Evolutionary conservation across 345 rosid genomes (phyloP).

Genomic region (Capsella bursapastoris): DNA sequence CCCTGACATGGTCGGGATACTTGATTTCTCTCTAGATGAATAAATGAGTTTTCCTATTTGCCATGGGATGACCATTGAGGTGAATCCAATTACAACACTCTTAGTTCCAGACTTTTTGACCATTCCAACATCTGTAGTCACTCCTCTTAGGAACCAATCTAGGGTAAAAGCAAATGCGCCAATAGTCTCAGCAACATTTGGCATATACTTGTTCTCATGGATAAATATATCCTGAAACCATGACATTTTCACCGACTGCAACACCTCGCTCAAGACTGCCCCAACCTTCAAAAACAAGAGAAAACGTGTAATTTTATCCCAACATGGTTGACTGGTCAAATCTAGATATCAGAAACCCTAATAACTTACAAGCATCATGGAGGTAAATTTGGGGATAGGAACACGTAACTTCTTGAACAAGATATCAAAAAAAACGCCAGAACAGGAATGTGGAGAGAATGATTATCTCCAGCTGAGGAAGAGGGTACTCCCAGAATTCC

Average conservation of each 20-base stretch:
- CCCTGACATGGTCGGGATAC: background rate
- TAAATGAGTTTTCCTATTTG: conserved; percentile 19
- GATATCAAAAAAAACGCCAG: conserved; percentile 43
- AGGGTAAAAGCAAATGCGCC: conserved; percentile 49
- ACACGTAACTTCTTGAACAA: conserved; percentile 39
- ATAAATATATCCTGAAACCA: conserved; percentile 17
- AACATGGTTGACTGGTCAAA: background rate
- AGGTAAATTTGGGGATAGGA: conserved; percentile 41
- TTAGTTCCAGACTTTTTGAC: conserved; percentile 27
- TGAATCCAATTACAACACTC: conserved; percentile 34
- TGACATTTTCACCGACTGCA: background rate
- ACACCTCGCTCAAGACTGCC: conserved; percentile 7
- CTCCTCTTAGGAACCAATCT: conserved; percentile 55
- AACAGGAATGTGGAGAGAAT: conserved; percentile 25
- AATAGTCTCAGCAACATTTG: conserved; percentile 39
- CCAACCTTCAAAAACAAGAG: conserved; percentile 39
- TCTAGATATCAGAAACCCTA: background rate
- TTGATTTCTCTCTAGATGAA: conserved; percentile 29
- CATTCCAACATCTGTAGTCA: conserved; percentile 49
- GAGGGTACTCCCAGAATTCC: conserved; percentile 41
- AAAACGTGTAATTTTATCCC: conserved; percentile 5
- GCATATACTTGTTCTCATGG: conserved; percentile 13
- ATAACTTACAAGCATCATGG: conserved; percentile 44
- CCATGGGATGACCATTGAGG: conserved; percentile 38
- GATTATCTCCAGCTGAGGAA: conserved; percentile 39